Evolutionary conservation across 225 moss, liverwort and hornwort species (phyloP).

Genomic region (Marchantia polymorpha): DNA sequence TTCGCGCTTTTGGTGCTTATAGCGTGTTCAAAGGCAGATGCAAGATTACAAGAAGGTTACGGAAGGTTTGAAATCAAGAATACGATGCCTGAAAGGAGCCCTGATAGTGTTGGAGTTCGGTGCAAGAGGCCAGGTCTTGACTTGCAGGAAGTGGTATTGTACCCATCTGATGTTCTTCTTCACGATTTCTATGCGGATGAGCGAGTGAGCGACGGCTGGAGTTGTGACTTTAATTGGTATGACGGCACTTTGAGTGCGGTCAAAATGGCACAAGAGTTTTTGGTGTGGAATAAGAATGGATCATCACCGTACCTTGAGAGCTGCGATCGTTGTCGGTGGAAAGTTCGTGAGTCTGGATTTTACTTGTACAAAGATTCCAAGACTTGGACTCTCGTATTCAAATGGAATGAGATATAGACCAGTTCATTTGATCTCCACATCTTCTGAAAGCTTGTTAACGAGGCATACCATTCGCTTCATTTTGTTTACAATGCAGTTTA

Average conservation of each 20-base stretch:
- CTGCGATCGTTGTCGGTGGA: background rate
- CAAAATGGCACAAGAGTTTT: background rate
- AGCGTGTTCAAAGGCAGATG: background rate
- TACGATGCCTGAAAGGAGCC: background rate
- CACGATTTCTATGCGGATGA: slow-evolving; percentile 10
- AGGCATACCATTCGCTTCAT: too few species aligned
- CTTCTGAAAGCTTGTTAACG: too few species aligned
- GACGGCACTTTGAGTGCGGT: background rate
- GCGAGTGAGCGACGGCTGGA: slow-evolving; percentile 2
- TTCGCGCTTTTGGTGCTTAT: background rate
- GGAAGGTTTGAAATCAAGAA: slow-evolving; percentile 11
- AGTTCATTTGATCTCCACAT: too few species aligned
- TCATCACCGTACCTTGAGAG: background rate
- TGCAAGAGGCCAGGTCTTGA: background rate
- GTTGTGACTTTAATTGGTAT: background rate
- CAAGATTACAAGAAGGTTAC: background rate
- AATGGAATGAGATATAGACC: background rate
- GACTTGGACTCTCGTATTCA: background rate
- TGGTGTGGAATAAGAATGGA: background rate
- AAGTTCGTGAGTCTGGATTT: background rate
- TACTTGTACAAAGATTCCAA: background rate
- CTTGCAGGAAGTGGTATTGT: background rate
- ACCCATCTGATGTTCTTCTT: background rate
- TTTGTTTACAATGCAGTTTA: too few species aligned
- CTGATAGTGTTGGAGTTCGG: background rate